Conservation (phyloP, 257 asterid species). For the Paulownia fortunei region DNA sequence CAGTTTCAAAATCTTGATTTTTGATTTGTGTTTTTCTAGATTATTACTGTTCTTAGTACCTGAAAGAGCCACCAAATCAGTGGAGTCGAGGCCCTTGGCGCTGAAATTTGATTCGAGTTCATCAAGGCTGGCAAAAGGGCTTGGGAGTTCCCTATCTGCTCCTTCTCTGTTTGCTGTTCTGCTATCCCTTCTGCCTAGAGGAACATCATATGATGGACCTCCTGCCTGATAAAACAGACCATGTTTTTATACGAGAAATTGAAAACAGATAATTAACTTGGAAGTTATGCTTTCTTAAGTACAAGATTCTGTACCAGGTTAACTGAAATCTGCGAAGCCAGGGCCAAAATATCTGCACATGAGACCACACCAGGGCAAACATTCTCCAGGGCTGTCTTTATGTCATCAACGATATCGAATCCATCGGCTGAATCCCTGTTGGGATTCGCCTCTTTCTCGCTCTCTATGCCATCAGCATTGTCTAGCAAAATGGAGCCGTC, state of each 20-base stretch:
- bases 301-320: constrained; percentile 29
- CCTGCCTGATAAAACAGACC: constrained; percentile 25
- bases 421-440: constrained; percentile 31
- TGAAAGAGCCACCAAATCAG: constrained; percentile 48
- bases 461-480: constrained; percentile 34
- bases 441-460: constrained; percentile 40
- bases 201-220: constrained; percentile 45
- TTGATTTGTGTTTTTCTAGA: neutral
- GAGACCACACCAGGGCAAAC: constrained; percentile 46
- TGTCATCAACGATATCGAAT: constrained; percentile 38
- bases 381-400: constrained; percentile 44
- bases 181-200: constrained; percentile 45
- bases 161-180: constrained; percentile 38
- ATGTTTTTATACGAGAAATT: neutral
- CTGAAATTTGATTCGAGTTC: constrained; percentile 26
- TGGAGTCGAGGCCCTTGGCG: constrained; percentile 31
- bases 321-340: constrained; percentile 41
- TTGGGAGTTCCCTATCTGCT: constrained; percentile 32
- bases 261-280: neutral
- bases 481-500: constrained; percentile 49
- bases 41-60: constrained; percentile 20
- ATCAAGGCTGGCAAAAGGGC: constrained; percentile 27
- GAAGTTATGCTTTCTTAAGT: too few relatives aligned
- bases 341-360: constrained; percentile 48
- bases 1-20: neutral